These are phyloP conservation scores for Lactarius hengduanensis DNA, from an alignment of 768 basidiomycete genomes.

Conservation along the genomic window DNA sequence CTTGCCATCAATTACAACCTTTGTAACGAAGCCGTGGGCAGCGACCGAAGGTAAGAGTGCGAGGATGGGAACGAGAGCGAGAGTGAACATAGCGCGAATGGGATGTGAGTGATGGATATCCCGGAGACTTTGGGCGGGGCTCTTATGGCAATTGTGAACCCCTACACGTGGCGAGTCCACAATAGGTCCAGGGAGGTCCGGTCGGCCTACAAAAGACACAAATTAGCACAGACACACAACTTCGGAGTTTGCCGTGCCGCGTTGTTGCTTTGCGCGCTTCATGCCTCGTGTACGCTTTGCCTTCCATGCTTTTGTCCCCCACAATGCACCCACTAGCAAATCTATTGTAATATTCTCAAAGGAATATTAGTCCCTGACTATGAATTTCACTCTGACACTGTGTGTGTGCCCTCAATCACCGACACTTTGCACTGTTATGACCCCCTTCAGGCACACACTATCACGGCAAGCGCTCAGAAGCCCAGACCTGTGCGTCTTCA, in stretches of 20 bases:
- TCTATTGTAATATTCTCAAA: not conserved
- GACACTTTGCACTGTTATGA: not conserved
- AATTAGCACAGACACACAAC: not conserved
- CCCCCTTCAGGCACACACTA: not conserved
- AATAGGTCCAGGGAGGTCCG: not conserved
- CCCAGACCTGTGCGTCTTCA: not conserved
- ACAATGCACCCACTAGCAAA: not conserved
- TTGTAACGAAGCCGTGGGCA: slow-evolving; percentile 23
- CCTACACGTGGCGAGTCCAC: not conserved
- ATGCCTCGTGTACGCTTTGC: not conserved
- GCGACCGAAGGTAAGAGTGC: slow-evolving; percentile 18
- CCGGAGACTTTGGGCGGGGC: not conserved
- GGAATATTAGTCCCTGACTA: not conserved
- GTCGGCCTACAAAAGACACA: no score
- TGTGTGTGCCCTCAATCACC: not conserved
- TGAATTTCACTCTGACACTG: not conserved
- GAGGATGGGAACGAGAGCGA: slow-evolving; percentile 30
- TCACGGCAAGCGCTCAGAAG: not conserved
- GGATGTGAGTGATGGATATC: not conserved
- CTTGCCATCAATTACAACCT: slow-evolving; percentile 26
- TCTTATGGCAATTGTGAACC: not conserved
- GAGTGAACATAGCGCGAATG: slow-evolving; percentile 7
- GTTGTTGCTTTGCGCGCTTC: not conserved
- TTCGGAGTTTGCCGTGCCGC: not conserved
- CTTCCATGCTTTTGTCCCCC: not conserved